Evolutionary conservation across 2,329 filamentous ascomycete genomes (phyloP).

Genomic region (Clathrospora elynae): DNA sequence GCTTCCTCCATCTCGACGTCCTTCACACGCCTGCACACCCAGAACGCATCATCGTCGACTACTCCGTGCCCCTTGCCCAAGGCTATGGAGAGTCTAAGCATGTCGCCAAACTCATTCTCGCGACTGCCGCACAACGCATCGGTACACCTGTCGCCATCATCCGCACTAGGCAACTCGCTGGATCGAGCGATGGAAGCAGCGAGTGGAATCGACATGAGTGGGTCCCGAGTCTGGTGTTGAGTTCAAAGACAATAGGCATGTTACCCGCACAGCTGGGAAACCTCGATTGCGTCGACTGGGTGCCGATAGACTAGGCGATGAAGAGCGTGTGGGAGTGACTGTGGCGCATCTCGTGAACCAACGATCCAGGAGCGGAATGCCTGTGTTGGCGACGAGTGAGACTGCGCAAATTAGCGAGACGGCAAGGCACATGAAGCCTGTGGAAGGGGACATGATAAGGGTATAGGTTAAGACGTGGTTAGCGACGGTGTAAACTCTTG

Average conservation of each 20-base stretch:
- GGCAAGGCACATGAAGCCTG: too few relatives aligned
- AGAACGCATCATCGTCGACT: slow-evolving; percentile 38
- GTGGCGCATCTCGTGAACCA: too few relatives aligned
- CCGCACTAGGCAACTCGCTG: slow-evolving; percentile 41
- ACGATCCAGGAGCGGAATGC: too few relatives aligned
- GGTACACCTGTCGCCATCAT: slow-evolving; percentile 31
- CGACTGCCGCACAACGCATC: slow-evolving; percentile 33
- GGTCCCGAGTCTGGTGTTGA: slow-evolving; percentile 35
- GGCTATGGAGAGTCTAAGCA: slow-evolving; percentile 50
- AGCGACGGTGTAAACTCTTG: too few relatives aligned
- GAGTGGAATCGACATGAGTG: slow-evolving; percentile 36
- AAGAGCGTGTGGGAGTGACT: too few relatives aligned
- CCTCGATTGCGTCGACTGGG: slow-evolving; percentile 33
- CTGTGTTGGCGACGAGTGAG: too few relatives aligned
- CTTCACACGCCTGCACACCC: too few relatives aligned
- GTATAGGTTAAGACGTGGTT: too few relatives aligned
- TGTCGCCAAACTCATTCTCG: slow-evolving; percentile 41
- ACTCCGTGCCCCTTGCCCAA: slow-evolving; percentile 34
- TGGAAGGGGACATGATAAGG: too few relatives aligned
- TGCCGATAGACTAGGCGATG: slow-evolving; percentile 33
- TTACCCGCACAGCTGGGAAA: slow-evolving; percentile 25
- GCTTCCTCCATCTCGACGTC: too few relatives aligned
- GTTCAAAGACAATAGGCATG: slow-evolving; percentile 23
- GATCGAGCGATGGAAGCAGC: slow-evolving; percentile 25
- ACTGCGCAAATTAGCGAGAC: too few relatives aligned